Conservation (phyloP, 2,329 filamentous ascomycete species). For the Talaromyces albobiverticillius region DNA sequence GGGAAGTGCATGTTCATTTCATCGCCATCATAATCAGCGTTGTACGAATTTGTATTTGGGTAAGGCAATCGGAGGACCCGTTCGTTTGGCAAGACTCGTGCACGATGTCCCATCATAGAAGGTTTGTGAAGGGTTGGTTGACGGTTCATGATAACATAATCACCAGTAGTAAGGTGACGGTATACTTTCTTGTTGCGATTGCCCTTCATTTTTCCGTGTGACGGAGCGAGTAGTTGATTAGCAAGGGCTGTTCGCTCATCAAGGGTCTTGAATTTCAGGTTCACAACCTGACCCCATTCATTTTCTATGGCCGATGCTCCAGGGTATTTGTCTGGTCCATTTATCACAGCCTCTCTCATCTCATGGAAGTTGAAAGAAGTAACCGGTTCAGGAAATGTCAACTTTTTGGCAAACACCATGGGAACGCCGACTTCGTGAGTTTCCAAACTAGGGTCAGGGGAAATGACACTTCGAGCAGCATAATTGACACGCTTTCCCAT, state of each 20-base stretch:
- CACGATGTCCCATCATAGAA: slow-evolving; percentile 97
- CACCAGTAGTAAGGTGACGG: slow-evolving; percentile 91
- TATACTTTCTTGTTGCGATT: slow-evolving; percentile 93
- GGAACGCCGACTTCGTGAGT: slow-evolving; percentile 98
- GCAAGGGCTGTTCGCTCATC: slow-evolving; percentile 88
- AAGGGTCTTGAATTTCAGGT: slow-evolving; percentile 77
- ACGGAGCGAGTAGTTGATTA: slow-evolving; percentile 87
- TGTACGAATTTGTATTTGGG: slow-evolving; percentile 99
- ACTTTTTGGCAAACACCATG: slow-evolving; percentile 92
- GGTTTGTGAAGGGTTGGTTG: slow-evolving; percentile 97
- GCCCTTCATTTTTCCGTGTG: slow-evolving; percentile 69
- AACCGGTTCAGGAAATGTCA: slow-evolving; percentile 95
- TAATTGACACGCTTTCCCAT: slow-evolving; percentile 99
- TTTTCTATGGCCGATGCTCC: slow-evolving; percentile 94
- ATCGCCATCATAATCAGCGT: slow-evolving; percentile 98
- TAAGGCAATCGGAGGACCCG: slow-evolving; percentile 99
- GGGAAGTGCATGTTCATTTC: slow-evolving; percentile 99
- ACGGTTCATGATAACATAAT: slow-evolving; percentile 97
- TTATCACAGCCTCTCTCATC: slow-evolving; percentile 92
- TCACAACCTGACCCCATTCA: slow-evolving; percentile 88
- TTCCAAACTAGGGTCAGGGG: slow-evolving; percentile 96
- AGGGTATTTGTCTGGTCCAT: slow-evolving; percentile 90
- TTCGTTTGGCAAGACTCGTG: slow-evolving; percentile 85
- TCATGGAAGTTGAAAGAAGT: slow-evolving; percentile 97
- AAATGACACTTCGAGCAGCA: slow-evolving; percentile 95